Conservation (phyloP, 129 eudicot species). For the Saposhnikovia divaricata region DNA sequence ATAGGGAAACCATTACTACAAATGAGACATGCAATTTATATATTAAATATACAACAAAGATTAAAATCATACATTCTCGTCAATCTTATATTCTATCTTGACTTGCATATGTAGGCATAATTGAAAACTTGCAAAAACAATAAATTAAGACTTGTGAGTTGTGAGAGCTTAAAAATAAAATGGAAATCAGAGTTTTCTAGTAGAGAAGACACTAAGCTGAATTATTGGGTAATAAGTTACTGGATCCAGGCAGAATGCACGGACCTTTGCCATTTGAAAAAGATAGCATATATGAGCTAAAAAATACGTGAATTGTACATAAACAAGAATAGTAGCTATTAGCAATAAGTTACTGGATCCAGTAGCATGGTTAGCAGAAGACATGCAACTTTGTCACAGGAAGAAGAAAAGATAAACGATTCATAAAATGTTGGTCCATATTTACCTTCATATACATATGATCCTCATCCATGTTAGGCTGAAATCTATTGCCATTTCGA, state of each 20-base stretch:
- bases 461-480: constrained; percentile 19
- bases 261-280: neutral
- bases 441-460: constrained; percentile 56
- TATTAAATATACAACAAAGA: neutral
- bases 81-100: neutral
- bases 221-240: neutral
- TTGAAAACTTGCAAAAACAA: neutral
- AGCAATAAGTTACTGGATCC: neutral
- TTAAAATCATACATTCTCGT: neutral
- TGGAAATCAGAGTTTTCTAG: neutral
- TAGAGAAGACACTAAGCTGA: neutral
- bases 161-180: neutral
- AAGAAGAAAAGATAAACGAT: neutral
- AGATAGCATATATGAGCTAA: neutral
- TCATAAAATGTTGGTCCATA: neutral
- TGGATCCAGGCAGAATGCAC: neutral
- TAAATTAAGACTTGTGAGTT: neutral
- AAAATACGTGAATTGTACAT: neutral
- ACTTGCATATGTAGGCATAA: neutral
- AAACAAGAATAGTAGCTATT: neutral
- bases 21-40: neutral
- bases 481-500: no score
- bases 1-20: neutral
- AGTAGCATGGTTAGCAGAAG: neutral
- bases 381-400: neutral